Base-by-base conservation (phyloP, 2,329 filamentous ascomycete genomes). In the Penicillium aurantiogriseum region DNA sequence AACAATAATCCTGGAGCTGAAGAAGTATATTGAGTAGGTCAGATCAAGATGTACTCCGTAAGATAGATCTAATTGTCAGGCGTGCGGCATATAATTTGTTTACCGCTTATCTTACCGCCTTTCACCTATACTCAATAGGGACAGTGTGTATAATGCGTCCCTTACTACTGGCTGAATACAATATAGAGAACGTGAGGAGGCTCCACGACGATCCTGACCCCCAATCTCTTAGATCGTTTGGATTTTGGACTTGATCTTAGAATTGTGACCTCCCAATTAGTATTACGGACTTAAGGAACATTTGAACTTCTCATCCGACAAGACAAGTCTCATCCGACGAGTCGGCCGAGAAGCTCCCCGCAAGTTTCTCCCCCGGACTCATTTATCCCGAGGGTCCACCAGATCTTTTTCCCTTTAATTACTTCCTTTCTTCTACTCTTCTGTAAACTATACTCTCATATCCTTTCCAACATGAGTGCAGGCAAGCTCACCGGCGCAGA, bases 401-500 rank as follows among this genome's bases (percentile, higher is more conserved):
- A 29, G 39, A 15, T 52, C 44, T 36, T 55, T 21, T 42, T 57
- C 29, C 31, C 44, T 53, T 46, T 35, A 29, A 57, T 54, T 53
- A n/a, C 57, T 45, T 38, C 40, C 44, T 33, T 21, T 53, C 38
- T 25, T 51, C 10, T 53, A 33, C 15, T 33, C 29, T 58, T 48
- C 48, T 57, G 36, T 44, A 39, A 39, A 38, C n/a, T 52, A 11
- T 31, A 43, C 40, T 43, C 40, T 57, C 39, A 35, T 8, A 44
- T 47, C 25, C 29, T 33, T 43, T 55, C 51, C 51, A 66, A 21
- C 19, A 70, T 70, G 65, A 54, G 56, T n/a, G 59, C 64, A 58
- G 64, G 62, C 49, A 75, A 76, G 52, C 72, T 85, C 36, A 81
- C 76, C 15, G 83, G 83, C 63, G 77, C 81, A 42, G 81, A 86